These are phyloP conservation scores for Panellus pusillus DNA, from an alignment of 768 basidiomycete species.

Conservation along the genomic window DNA sequence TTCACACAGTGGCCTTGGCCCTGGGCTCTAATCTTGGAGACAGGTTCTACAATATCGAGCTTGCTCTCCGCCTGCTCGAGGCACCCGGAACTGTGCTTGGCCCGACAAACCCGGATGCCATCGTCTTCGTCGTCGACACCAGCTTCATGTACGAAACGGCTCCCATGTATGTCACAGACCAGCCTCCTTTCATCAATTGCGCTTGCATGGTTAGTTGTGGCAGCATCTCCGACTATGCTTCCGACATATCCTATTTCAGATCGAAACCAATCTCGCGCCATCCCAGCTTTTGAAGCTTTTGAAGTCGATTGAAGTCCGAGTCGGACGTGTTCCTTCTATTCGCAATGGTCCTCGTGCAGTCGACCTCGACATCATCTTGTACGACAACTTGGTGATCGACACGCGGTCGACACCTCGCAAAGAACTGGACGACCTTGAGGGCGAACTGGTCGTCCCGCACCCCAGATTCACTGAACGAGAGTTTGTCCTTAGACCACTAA, in stretches of 20 bases:
- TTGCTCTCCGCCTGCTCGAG: slow-evolving; percentile 73
- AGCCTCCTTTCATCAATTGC: slow-evolving; percentile 86
- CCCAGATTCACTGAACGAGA: slow-evolving; percentile 79
- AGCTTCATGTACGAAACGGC: slow-evolving; percentile 92
- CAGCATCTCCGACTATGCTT: neutral
- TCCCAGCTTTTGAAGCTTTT: slow-evolving; percentile 55
- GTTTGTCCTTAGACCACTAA: slow-evolving; percentile 86
- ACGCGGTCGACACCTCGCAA: slow-evolving; percentile 44
- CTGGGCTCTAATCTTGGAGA: slow-evolving; percentile 93
- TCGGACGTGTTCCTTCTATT: slow-evolving; percentile 79
- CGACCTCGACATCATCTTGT: slow-evolving; percentile 86
- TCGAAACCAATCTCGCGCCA: slow-evolving; percentile 73
- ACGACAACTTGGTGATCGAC: slow-evolving; percentile 61
- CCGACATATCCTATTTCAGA: slow-evolving; percentile 39
- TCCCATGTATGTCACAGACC: slow-evolving; percentile 95
- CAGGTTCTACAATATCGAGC: slow-evolving; percentile 77
- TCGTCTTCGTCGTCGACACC: slow-evolving; percentile 57
- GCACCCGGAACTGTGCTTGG: slow-evolving; percentile 35
- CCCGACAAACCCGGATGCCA: slow-evolving; percentile 28
- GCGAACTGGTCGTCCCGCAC: slow-evolving; percentile 85
- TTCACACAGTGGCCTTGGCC: slow-evolving; percentile 60
- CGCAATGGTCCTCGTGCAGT: slow-evolving; percentile 87
- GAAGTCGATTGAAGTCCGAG: slow-evolving; percentile 69
- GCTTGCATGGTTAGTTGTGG: slow-evolving; percentile 74
- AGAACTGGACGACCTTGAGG: slow-evolving; percentile 52